Percentiles rank a stretch among this genome's conserved stretches.
These are phyloP conservation scores for Periconia digitata DNA, from an alignment of 2,329 filamentous ascomycete genomes.

Conservation along the genomic window DNA sequence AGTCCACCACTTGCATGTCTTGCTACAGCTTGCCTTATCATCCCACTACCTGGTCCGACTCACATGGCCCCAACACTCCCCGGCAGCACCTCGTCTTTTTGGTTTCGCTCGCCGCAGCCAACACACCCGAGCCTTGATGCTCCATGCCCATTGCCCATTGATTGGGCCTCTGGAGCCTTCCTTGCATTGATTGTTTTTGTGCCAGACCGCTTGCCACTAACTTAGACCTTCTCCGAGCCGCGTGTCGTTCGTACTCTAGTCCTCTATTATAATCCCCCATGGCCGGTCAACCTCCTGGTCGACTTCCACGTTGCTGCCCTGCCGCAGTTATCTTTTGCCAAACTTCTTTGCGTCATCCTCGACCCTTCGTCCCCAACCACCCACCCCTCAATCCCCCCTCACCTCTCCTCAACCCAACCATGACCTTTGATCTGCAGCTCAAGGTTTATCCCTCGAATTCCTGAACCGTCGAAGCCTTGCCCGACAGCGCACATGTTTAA, in stretches of 20 bases:
- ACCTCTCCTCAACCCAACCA: conserved; percentile 28
- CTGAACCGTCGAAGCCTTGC: background rate
- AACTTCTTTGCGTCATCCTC: conserved; percentile 21
- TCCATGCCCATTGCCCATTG: conserved; percentile 16
- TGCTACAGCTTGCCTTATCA: conserved; percentile 27
- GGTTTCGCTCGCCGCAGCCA: conserved; percentile 21
- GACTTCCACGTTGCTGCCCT: conserved; percentile 35
- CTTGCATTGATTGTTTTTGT: conserved; percentile 26
- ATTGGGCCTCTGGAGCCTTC: conserved; percentile 25
- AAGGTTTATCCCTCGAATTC: conserved; percentile 16
- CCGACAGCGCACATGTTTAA: conserved; percentile 13
- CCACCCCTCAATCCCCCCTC: conserved; percentile 11
- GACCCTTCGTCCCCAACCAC: conserved; percentile 2
- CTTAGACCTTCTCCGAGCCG: conserved; percentile 17
- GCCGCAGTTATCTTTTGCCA: conserved; percentile 2
- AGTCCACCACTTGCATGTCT: conserved; percentile 7
- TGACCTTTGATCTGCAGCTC: conserved; percentile 23
- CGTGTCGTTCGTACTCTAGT: conserved; percentile 28
- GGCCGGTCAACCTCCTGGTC: background rate
- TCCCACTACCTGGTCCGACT: conserved; percentile 26
- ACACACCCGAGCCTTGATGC: conserved; percentile 22
- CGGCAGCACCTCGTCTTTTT: conserved; percentile 26
- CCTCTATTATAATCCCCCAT: conserved; percentile 9
- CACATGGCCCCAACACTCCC: conserved; percentile 32
- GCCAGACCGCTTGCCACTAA: conserved; percentile 39